A percentile compares a stretch with the other conserved stretches of the same genome.
phyloP scores from a whole-genome alignment of 2,329 filamentous ascomycete genomes.

The Cordyceps sp. region DNA sequence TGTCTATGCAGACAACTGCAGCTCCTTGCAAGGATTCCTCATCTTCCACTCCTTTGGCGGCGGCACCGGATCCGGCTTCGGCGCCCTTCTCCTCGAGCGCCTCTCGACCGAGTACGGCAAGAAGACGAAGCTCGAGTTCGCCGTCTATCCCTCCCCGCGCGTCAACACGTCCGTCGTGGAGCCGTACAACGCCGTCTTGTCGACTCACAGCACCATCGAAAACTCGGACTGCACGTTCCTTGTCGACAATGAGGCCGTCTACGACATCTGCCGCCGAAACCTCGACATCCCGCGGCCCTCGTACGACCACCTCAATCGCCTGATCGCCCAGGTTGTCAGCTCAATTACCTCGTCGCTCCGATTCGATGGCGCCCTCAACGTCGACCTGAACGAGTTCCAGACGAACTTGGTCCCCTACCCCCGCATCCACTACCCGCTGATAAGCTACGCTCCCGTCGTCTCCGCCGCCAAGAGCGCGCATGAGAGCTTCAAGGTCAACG shows the following conservation, averaged over 20 bases:
- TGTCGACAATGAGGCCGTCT: constrained; percentile 60
- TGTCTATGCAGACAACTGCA: constrained; percentile 44
- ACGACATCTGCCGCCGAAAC: constrained; percentile 59
- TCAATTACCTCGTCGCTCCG: constrained; percentile 58
- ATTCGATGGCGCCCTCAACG: constrained; percentile 57
- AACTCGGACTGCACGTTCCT: constrained; percentile 68
- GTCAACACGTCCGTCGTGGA: constrained; percentile 56
- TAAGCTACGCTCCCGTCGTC: constrained; percentile 57
- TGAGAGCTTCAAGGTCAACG: constrained; percentile 75
- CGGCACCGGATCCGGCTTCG: constrained; percentile 57
- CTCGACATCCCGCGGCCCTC: constrained; percentile 52
- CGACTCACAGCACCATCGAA: constrained; percentile 60
- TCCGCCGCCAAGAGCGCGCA: constrained; percentile 63
- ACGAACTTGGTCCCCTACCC: constrained; percentile 61
- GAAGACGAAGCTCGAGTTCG: constrained; percentile 64
- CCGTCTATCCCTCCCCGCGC: constrained; percentile 54
- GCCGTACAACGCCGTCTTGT: constrained; percentile 59
- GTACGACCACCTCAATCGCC: constrained; percentile 56
- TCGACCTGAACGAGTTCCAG: constrained; percentile 65
- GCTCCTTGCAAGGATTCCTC: constrained; percentile 55
- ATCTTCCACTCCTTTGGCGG: constrained; percentile 63
- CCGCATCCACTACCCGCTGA: constrained; percentile 58
- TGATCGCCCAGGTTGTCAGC: constrained; percentile 60
- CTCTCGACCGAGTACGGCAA: constrained; percentile 60
- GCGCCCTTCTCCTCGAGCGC: constrained; percentile 54